Base-by-base conservation (phyloP, 768 basidiomycete genomes). In the Hericium erinaceus region DNA sequence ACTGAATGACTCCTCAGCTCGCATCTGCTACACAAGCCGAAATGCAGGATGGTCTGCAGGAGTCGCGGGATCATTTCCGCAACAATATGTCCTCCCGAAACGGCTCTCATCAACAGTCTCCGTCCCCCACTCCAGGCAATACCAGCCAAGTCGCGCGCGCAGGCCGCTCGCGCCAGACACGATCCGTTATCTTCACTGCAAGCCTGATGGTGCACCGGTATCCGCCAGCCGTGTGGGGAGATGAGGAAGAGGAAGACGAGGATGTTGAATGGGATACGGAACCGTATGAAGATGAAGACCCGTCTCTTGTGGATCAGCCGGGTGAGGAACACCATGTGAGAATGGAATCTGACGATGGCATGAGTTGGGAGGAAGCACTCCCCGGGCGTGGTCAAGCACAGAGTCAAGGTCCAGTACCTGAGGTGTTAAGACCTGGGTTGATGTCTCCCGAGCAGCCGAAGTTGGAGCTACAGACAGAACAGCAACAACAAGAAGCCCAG, bases 281-380 rank as follows among this genome's bases (percentile, higher is more conserved):
- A 12, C 80, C 77, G 3, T 89, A 87, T 60, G 80, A 85, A 58
- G 85, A 83, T 48, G 84, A 86, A 67, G 88, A 90, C 56, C 68
- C 75, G 1, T 82, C 80, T 16, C 72, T 88, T n/a, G 79, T 74
- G 3, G 75, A 79, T 39, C 81, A 82, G 18, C 78, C 83, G 64
- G 80, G 77, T 58, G 67, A 70, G n/a, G 66, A 72, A 57, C 73
- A 74, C 18, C 81, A 48, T 40, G 52, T 22, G 13, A 58, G 38
- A 33, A 54, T 39, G 77, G 87, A 88, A 54, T 81, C 80, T 0
- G 91, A 92, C 59, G 92, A 94, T 64, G 87, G 85, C 2, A 89
- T 95, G 82, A 79, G 80, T 59, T 95, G 94, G 93, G 92, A 93
- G 51, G 89, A 92, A 55, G 70, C 75, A 39, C 79, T 76, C 11